A percentile compares a stretch with the other conserved stretches of the same genome.
Evolutionary conservation across 495 filamentous ascomycete species (phyloP).

Genomic region (Chlorociboria aeruginascens): DNA sequence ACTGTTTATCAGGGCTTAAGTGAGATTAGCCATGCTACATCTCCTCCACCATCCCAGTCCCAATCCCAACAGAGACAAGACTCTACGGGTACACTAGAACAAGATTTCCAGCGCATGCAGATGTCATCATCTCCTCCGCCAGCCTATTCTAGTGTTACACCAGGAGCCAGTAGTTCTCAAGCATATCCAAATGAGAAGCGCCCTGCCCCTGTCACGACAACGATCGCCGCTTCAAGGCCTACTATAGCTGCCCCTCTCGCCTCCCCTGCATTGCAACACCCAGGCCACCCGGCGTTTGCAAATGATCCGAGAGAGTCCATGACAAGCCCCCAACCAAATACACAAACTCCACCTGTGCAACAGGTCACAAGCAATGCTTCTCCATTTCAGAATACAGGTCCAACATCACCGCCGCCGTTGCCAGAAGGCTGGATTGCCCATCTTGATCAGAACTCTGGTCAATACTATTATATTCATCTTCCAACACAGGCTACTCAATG

Average conservation of each 20-base stretch:
- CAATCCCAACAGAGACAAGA: slow-evolving; percentile 11
- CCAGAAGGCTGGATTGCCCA: slow-evolving; percentile 99
- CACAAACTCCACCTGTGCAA: slow-evolving; percentile 11
- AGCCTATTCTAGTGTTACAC: slow-evolving; percentile 74
- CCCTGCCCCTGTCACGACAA: slow-evolving; percentile 13
- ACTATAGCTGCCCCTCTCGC: slow-evolving; percentile 20
- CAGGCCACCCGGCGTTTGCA: slow-evolving; percentile 74
- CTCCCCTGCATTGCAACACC: slow-evolving; percentile 38
- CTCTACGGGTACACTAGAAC: slow-evolving; percentile 44
- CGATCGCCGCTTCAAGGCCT: slow-evolving; percentile 8
- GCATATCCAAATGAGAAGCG: slow-evolving; percentile 71
- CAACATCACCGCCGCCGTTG: slow-evolving; percentile 76
- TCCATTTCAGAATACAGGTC: slow-evolving; percentile 43
- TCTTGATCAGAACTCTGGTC: slow-evolving; percentile 84
- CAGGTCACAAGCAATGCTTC: slow-evolving; percentile 28
- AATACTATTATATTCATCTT: slow-evolving; percentile 98
- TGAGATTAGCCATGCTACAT: slow-evolving; percentile 30
- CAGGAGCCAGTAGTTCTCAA: slow-evolving; percentile 31
- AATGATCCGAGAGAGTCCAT: slow-evolving; percentile 47
- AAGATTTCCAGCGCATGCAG: slow-evolving; percentile 81
- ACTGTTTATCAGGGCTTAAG: slow-evolving; percentile 81
- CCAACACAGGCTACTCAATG: slow-evolving; percentile 94
- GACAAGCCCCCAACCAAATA: slow-evolving; percentile 13
- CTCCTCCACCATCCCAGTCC: slow-evolving; percentile 18
- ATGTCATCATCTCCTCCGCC: slow-evolving; percentile 78